Base-by-base conservation (phyloP, 257 asterid species). In the Gentiana straminea region DNA sequence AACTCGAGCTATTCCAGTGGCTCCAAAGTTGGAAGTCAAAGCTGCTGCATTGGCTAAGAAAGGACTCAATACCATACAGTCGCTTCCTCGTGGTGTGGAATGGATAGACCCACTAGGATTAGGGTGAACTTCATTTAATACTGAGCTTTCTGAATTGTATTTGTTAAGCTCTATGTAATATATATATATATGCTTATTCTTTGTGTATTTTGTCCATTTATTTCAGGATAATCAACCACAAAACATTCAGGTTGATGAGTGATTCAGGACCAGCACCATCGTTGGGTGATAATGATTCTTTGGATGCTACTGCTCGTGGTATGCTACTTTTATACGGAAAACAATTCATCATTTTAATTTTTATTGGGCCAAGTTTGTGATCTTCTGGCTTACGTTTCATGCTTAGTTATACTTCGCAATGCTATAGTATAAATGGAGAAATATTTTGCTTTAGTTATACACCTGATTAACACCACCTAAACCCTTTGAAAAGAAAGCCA, bases 61-160 rank as follows among this genome's bases (percentile, higher is more conserved):
- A 73, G 92, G 81, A 65, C 87, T 91, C 63, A 85, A 57, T 70
- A 68, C 62, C 67, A 35, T 83, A 53, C 94, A 80, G 57, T 91
- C 98, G 7, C 94, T 91, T 67, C 98, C 98, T 45, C 94, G 98
- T 52, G 98, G 96, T 78, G 84, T 91, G 92, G 98, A 91, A 69
- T 87, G 92, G 84, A 82, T 91, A 71, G 98, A 91, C 77, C 98
- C 98, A 68, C 86, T 91, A 60, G 96, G 98, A 65, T 74, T 91
- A 72, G 98, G 98, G 98, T 91, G 87, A 66, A 59, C 7, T 24
- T 47, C 52, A 48, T 71, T 52, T 59, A 43, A 39, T 54, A 62
- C 60, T 51, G 57, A 61, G 35, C 10, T 45, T 49, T 46, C n/a
- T 2, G 10, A 24, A n/a, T 33, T 46, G 34, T 68, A 59, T 64